These are phyloP conservation scores for Karstenula rhodostoma DNA, from an alignment of 2,329 filamentous ascomycete species.

Conservation along the genomic window DNA sequence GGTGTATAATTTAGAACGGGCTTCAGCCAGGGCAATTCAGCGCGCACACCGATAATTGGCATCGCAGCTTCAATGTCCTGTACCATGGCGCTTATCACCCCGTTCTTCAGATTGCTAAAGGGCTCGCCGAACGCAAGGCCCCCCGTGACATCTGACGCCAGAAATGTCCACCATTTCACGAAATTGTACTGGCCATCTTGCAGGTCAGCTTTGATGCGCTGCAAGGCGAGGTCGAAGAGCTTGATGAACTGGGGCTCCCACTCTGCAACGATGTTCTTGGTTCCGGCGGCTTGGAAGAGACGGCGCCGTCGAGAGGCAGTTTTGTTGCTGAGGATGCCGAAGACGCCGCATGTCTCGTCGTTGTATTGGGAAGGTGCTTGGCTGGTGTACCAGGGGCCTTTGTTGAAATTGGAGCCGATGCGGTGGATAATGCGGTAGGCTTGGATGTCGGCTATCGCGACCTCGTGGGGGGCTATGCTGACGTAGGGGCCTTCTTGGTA, in stretches of 20 bases:
- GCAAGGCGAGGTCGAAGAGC: conserved; percentile 42
- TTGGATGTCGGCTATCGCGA: conserved; percentile 39
- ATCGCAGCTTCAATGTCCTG: background rate
- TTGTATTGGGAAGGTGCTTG: conserved; percentile 20
- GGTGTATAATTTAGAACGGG: background rate
- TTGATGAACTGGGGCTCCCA: conserved; percentile 49
- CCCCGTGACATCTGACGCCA: conserved; percentile 50
- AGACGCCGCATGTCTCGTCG: conserved; percentile 42
- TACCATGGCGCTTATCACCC: conserved; percentile 17
- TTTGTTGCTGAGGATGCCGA: conserved; percentile 48
- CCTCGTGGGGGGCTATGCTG: conserved; percentile 41
- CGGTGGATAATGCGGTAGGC: conserved; percentile 42
- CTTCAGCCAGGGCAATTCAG: background rate
- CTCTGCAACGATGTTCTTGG: conserved; percentile 40
- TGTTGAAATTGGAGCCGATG: conserved; percentile 40
- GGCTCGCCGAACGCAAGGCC: conserved; percentile 51
- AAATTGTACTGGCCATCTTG: conserved; percentile 41
- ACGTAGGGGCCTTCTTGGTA: conserved; percentile 33
- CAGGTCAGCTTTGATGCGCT: conserved; percentile 37
- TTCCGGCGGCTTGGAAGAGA: conserved; percentile 47
- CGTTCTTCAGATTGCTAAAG: conserved; percentile 50
- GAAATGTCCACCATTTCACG: conserved; percentile 50
- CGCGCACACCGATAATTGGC: background rate
- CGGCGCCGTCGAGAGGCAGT: conserved; percentile 48
- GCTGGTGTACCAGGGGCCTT: conserved; percentile 37